Conservation (phyloP, 345 rosid species). For the Populus simonii region DNA sequence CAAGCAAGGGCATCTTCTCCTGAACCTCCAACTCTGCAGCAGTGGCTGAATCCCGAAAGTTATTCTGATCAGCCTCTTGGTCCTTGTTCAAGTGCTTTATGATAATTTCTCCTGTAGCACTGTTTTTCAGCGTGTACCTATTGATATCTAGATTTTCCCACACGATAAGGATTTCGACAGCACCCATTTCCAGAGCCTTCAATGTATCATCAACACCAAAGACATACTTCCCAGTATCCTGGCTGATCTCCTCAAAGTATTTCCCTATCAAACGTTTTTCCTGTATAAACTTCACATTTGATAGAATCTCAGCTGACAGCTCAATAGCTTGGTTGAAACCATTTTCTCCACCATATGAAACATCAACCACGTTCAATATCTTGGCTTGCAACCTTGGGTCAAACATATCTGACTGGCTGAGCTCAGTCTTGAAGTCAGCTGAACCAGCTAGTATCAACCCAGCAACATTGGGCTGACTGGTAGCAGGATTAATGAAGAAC, state of each 20-base stretch:
- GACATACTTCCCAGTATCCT: constrained; percentile 36
- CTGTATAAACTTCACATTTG: constrained; percentile 29
- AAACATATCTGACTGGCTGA: constrained; percentile 36
- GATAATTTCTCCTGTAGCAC: constrained; percentile 22
- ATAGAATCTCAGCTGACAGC: constrained; percentile 31
- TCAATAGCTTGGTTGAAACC: constrained; percentile 38
- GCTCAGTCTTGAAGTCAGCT: constrained; percentile 37
- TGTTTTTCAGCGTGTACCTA: constrained; percentile 32
- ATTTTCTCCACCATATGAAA: constrained; percentile 29
- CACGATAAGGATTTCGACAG: constrained; percentile 28
- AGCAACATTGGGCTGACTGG: constrained; percentile 23
- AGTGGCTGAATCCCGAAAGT: constrained; percentile 27
- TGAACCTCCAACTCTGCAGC: constrained; percentile 27
- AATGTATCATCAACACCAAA: constrained; percentile 32
- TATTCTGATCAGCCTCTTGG: constrained; percentile 31
- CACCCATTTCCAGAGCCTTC: constrained; percentile 37
- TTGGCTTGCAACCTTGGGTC: constrained; percentile 31
- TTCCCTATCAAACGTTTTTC: constrained; percentile 37
- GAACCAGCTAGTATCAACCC: constrained; percentile 37
- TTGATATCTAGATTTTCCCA: constrained; percentile 40
- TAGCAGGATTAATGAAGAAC: constrained; percentile 28
- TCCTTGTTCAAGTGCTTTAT: constrained; percentile 33
- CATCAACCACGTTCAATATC: constrained; percentile 29
- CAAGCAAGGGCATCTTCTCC: constrained; percentile 32
- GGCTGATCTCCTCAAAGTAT: constrained; percentile 37